Conservation (phyloP, 805 yeast species). For the Nakazawaea anatomiae region DNA sequence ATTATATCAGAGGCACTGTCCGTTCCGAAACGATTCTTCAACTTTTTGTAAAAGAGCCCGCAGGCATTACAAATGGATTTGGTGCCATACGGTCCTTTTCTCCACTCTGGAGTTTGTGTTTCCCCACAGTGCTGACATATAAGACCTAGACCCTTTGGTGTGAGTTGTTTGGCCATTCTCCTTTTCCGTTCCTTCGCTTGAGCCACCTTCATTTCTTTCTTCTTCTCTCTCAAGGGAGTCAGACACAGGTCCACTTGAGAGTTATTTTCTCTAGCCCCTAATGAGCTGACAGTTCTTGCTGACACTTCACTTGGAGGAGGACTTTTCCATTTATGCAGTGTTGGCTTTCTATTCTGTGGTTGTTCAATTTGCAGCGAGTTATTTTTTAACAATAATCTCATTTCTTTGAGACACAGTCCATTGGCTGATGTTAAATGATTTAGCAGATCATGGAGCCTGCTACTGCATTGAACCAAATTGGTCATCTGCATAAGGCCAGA, state of each 20-base stretch:
- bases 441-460: neutral
- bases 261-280: no score
- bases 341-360: neutral
- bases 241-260: neutral
- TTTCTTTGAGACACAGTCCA: no score
- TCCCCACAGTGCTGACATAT: constrained; percentile 58
- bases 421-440: neutral
- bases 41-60: constrained; percentile 58
- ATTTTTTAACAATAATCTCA: no score
- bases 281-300: no score
- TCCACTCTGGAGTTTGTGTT: constrained; percentile 75
- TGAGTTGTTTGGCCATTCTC: neutral
- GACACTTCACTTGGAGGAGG: no score
- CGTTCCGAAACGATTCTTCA: constrained; percentile 34
- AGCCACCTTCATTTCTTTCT: neutral
- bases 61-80: constrained; percentile 80
- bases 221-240: neutral
- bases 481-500: no score
- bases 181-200: neutral
- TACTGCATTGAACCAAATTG: no score
- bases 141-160: neutral
- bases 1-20: constrained; percentile 23
- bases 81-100: constrained; percentile 72
- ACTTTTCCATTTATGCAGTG: neutral
- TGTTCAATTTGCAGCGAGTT: neutral